Evolutionary conservation across 2,329 filamentous ascomycete genomes (phyloP).

Genomic region (Pseudogymnoascus sp.): DNA sequence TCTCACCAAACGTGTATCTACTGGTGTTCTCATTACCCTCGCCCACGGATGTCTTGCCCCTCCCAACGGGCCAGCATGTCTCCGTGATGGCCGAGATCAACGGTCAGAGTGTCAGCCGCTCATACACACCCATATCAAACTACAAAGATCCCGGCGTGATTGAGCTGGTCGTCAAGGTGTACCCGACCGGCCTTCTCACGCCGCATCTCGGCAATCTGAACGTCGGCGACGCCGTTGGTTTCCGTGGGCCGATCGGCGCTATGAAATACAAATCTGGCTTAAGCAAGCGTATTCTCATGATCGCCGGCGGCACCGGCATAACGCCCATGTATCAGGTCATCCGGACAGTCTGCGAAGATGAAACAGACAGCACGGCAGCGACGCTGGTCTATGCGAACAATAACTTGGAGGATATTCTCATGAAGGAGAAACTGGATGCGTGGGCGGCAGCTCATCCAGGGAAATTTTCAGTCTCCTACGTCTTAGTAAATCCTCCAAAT

Average conservation of each 20-base stretch:
- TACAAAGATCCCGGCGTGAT: slow-evolving; percentile 40
- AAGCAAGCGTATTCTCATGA: slow-evolving; percentile 42
- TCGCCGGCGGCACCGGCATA: slow-evolving; percentile 44
- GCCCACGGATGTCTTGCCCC: slow-evolving; percentile 5
- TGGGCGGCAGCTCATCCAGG: not conserved
- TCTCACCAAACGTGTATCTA: not conserved
- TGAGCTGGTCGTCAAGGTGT: slow-evolving; percentile 43
- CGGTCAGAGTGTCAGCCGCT: slow-evolving; percentile 28
- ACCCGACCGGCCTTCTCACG: slow-evolving; percentile 42
- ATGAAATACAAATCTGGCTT: slow-evolving; percentile 41
- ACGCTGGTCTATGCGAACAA: not conserved
- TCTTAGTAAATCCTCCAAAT: not conserved
- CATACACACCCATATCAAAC: slow-evolving; percentile 39
- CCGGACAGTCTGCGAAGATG: slow-evolving; percentile 52
- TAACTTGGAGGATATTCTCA: not conserved
- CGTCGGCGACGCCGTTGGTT: slow-evolving; percentile 40
- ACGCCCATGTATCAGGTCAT: slow-evolving; percentile 54
- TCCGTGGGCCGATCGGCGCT: slow-evolving; percentile 48
- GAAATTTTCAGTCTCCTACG: not conserved
- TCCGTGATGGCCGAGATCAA: slow-evolving; percentile 29
- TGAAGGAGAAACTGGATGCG: not conserved
- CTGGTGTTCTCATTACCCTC: not conserved
- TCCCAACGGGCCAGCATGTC: slow-evolving; percentile 35
- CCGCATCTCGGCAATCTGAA: slow-evolving; percentile 39
- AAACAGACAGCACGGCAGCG: not conserved